phyloP scores from a whole-genome alignment of 176 grass and related monocot genomes.

The Chloris gayana region DNA sequence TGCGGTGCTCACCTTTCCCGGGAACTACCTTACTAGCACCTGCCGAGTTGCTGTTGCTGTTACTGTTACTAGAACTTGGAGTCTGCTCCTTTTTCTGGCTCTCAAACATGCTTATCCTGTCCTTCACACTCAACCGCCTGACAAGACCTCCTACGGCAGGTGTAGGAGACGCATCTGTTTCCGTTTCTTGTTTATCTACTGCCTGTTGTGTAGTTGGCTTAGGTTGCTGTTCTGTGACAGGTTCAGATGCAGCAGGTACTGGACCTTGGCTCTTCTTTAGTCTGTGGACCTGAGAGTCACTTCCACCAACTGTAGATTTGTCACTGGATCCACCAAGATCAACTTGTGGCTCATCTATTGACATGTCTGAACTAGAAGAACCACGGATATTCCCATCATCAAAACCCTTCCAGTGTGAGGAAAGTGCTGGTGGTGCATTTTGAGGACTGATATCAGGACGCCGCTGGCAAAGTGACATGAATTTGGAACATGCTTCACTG shows the following conservation, averaged over 20 bases:
- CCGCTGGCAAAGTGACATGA: conserved; percentile 81
- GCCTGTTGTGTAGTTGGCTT: conserved; percentile 48
- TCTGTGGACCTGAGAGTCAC: conserved; percentile 34
- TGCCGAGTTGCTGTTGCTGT: conserved; percentile 47
- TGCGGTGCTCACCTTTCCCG: conserved; percentile 77
- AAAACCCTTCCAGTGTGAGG: conserved; percentile 63
- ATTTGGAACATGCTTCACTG: conserved; percentile 94
- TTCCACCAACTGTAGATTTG: conserved; percentile 29
- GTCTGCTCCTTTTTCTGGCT: conserved; percentile 80
- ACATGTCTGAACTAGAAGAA: conserved; percentile 97
- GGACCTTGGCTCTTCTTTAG: conserved; percentile 49
- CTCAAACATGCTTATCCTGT: conserved; percentile 97
- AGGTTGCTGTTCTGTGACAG: conserved; percentile 38
- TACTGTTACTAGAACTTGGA: conserved; percentile 68
- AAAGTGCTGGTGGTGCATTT: conserved; percentile 36
- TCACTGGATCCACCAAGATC: conserved; percentile 40
- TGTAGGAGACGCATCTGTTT: conserved; percentile 42
- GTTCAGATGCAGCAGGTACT: conserved; percentile 47
- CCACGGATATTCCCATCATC: conserved; percentile 61
- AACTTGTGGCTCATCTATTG: conserved; percentile 73
- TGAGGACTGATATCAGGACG: conserved; percentile 67
- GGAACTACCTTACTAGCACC: conserved; percentile 60
- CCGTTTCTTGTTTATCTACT: conserved; percentile 54
- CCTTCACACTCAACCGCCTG: conserved; percentile 90
- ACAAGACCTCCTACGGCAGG: conserved; percentile 39